Evolutionary conservation across 352 stramenopile species (phyloP).

Genomic region (Phytophthora vignae): DNA sequence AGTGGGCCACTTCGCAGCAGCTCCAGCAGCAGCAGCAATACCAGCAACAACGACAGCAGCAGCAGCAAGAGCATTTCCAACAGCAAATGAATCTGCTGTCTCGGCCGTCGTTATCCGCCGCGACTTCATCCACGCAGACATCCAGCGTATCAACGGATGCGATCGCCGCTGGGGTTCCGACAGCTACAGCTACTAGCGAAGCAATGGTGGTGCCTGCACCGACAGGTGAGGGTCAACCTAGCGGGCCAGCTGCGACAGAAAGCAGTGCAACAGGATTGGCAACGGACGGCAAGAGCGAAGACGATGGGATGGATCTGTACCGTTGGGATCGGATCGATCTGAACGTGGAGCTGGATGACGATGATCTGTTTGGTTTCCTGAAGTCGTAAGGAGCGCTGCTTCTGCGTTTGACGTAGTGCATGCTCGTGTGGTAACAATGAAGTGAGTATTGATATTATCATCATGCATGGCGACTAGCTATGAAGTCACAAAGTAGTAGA

Average conservation of each 20-base stretch:
- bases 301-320: constrained; percentile 76
- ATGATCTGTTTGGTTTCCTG: constrained; percentile 89
- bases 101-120: constrained; percentile 27
- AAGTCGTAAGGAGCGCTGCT: constrained; percentile 58
- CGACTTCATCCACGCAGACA: constrained; percentile 25
- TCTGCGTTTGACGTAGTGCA: constrained; percentile 32
- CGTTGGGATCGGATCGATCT: constrained; percentile 85
- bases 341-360: constrained; percentile 84
- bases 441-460: constrained; percentile 25
- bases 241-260: constrained; percentile 9
- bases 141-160: constrained; percentile 14
- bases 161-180: neutral
- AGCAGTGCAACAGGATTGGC: constrained; percentile 15
- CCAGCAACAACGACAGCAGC: constrained; percentile 24
- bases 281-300: constrained; percentile 43
- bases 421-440: constrained; percentile 40
- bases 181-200: constrained; percentile 11
- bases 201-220: constrained; percentile 17
- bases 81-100: constrained; percentile 31
- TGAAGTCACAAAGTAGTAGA: neutral
- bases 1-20: constrained; percentile 30
- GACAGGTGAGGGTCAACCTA: constrained; percentile 1
- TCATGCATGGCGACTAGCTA: constrained; percentile 14
- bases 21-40: constrained; percentile 35
- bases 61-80: constrained; percentile 31